Conservation (phyloP, 352 stramenopile genomes). For the Thraustochytrium striatum region DNA sequence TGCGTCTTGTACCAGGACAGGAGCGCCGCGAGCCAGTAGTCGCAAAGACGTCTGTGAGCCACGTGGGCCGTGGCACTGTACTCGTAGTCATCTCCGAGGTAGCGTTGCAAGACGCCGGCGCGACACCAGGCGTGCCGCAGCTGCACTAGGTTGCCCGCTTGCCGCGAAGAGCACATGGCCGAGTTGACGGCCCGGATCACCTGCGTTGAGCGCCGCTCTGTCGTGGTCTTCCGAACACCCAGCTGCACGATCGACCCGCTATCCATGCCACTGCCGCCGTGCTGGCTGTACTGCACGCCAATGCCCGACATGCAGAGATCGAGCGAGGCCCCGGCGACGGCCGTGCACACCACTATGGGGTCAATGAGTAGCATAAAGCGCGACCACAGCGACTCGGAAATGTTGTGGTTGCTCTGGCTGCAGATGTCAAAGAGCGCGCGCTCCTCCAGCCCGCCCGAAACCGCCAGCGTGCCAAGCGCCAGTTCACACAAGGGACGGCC, state of each 20-base stretch:
- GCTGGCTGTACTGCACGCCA: not conserved
- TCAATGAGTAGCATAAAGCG: not conserved
- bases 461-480: not conserved
- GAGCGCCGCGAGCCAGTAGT: not conserved
- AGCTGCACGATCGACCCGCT: no score
- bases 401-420: not conserved
- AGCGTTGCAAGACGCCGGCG: no score
- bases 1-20: not conserved
- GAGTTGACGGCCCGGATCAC: no score
- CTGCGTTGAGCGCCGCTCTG: not conserved
- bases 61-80: no score
- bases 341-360: not conserved
- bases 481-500: not conserved
- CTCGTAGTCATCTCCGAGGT: no score
- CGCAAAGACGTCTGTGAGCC: not conserved
- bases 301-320: not conserved
- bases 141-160: no score
- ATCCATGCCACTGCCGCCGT: no score
- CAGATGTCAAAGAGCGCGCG: constrained; percentile 21
- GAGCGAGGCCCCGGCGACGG: not conserved
- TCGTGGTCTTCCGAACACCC: no score
- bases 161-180: no score
- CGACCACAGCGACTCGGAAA: not conserved
- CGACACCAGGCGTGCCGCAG: no score
- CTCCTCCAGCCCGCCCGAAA: constrained; percentile 8